phyloP scores from a whole-genome alignment of 768 basidiomycete species.

The Crepidotus variabilis region DNA sequence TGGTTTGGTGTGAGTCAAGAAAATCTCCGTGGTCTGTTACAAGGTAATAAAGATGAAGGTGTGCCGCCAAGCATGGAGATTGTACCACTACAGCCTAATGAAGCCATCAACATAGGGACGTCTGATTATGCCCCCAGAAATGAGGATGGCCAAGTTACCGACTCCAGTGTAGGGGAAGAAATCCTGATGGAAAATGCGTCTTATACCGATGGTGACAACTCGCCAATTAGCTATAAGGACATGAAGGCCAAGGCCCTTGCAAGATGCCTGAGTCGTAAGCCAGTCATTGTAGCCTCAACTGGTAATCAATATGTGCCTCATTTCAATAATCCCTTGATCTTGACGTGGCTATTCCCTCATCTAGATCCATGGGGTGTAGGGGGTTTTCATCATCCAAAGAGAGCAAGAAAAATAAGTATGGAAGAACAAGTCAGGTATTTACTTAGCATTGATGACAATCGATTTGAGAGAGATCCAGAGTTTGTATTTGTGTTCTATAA shows the following conservation, averaged over 20 bases:
- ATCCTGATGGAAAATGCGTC: slow-evolving; percentile 17
- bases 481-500: slow-evolving; percentile 13
- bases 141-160: not conserved
- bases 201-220: slow-evolving; percentile 13
- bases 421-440: slow-evolving; percentile 12
- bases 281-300: slow-evolving; percentile 1
- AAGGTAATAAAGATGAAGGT: not conserved
- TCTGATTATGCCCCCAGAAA: slow-evolving; percentile 2
- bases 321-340: slow-evolving; percentile 6
- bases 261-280: slow-evolving; percentile 4
- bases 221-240: slow-evolving; percentile 2
- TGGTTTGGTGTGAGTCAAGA: slow-evolving; percentile 3
- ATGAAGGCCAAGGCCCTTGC: slow-evolving; percentile 10
- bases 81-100: not conserved
- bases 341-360: slow-evolving; percentile 13
- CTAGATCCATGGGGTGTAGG: slow-evolving; percentile 14
- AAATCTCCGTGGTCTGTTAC: slow-evolving; percentile 2
- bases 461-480: slow-evolving; percentile 10
- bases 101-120: slow-evolving; percentile 2
- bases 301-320: slow-evolving; percentile 5
- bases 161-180: not conserved
- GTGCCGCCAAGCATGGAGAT: slow-evolving; percentile 3
- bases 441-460: not conserved
- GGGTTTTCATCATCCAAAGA: slow-evolving; percentile 10
- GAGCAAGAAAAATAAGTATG: slow-evolving; percentile 1